Percentiles rank a stretch among this genome's conserved stretches.
Conservation (phyloP, 2,329 filamentous ascomycete genomes). For the Plectosphaerella cucumerina region DNA sequence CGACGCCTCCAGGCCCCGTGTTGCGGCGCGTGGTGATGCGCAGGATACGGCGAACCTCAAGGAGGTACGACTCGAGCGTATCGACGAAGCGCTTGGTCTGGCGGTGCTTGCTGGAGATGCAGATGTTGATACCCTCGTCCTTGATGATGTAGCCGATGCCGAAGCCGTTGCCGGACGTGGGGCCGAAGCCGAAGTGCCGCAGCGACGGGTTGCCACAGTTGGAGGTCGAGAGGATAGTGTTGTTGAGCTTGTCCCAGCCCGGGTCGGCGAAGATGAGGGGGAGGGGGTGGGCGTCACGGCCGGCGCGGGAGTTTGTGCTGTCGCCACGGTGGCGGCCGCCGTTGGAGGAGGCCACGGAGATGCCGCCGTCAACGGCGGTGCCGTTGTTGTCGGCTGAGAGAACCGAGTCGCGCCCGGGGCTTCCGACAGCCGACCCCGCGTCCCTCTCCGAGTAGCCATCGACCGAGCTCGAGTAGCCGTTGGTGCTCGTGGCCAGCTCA, state of each 20-base stretch:
- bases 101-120: slow-evolving; percentile 87
- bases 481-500: slow-evolving; percentile 55
- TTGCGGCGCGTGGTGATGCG: slow-evolving; percentile 55
- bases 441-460: slow-evolving; percentile 44
- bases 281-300: slow-evolving; percentile 40
- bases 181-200: slow-evolving; percentile 94
- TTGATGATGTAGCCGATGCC: slow-evolving; percentile 99
- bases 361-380: slow-evolving; percentile 11
- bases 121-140: slow-evolving; percentile 84
- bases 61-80: slow-evolving; percentile 81
- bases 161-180: slow-evolving; percentile 89
- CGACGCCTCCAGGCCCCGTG: slow-evolving; percentile 18
- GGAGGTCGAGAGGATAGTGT: slow-evolving; percentile 90
- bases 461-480: slow-evolving; percentile 60
- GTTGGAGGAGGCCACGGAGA: background rate
- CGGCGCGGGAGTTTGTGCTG: slow-evolving; percentile 47
- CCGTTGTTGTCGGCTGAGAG: slow-evolving; percentile 33
- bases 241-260: slow-evolving; percentile 95
- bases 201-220: slow-evolving; percentile 97
- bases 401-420: slow-evolving; percentile 48
- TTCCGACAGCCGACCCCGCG: slow-evolving; percentile 41
- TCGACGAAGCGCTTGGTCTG: slow-evolving; percentile 91
- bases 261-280: slow-evolving; percentile 81
- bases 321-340: slow-evolving; percentile 38
- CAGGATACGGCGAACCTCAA: slow-evolving; percentile 84